Evolutionary conservation across 2,329 filamentous ascomycete species (phyloP).

Genomic region (Pseudonectria foliicola): DNA sequence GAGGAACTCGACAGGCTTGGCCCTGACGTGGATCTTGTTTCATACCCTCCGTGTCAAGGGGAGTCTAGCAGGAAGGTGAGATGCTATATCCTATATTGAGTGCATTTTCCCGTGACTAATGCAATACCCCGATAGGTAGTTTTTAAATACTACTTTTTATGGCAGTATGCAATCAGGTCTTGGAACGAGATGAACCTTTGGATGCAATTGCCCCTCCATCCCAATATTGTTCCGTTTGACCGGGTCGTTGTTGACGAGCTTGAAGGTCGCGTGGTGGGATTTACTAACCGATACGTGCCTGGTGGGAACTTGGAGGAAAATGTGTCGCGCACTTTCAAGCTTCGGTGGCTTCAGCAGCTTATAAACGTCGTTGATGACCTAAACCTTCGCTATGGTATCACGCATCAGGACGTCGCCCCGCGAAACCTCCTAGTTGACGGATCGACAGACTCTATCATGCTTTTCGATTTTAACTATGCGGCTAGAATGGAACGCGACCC

Average conservation of each 20-base stretch:
- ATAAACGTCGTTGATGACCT: conserved; percentile 24
- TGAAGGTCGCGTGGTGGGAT: conserved; percentile 26
- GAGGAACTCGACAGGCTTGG: conserved; percentile 21
- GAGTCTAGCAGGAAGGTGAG: conserved; percentile 7
- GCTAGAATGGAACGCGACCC: conserved; percentile 13
- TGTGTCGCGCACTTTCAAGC: conserved; percentile 24
- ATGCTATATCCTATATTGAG: background rate
- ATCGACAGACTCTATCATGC: conserved; percentile 23
- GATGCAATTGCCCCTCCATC: conserved; percentile 27
- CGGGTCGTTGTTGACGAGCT: conserved; percentile 26
- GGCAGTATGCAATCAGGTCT: conserved; percentile 8
- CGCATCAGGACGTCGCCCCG: conserved; percentile 32
- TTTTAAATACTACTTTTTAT: conserved; percentile 28
- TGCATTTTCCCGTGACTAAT: background rate
- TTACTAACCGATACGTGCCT: conserved; percentile 25
- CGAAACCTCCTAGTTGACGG: conserved; percentile 31
- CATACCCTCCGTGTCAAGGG: conserved; percentile 11
- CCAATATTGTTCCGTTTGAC: conserved; percentile 28
- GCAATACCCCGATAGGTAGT: conserved; percentile 10
- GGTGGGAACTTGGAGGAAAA: conserved; percentile 25
- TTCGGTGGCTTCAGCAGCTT: conserved; percentile 31
- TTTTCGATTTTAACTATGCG: conserved; percentile 32
- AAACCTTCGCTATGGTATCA: conserved; percentile 29
- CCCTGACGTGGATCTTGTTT: conserved; percentile 20
- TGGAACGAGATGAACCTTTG: conserved; percentile 30